phyloP scores from a whole-genome alignment of 495 filamentous ascomycete genomes.

The Lasiosphaeria miniovina region DNA sequence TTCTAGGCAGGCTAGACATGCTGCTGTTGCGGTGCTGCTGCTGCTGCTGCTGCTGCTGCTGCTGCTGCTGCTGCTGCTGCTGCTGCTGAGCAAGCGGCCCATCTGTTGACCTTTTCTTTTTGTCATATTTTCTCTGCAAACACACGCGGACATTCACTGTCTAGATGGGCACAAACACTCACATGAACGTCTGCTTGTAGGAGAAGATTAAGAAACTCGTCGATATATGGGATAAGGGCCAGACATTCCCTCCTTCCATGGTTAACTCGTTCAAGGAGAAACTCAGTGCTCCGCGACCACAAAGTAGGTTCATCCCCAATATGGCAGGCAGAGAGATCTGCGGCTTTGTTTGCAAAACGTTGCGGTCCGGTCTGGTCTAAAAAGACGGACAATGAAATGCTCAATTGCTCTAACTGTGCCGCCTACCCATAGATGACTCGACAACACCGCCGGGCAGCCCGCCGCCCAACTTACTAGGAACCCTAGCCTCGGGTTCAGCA shows the following conservation, averaged over 20 bases:
- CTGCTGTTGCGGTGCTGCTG: too few species aligned
- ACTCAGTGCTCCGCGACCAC: constrained; percentile 57
- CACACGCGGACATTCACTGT: constrained; percentile 7
- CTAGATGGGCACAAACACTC: constrained; percentile 34
- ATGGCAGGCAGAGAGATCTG: background rate
- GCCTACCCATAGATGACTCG: constrained; percentile 56
- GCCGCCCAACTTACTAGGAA: constrained; percentile 45
- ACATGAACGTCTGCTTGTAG: constrained; percentile 54
- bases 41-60: too few species aligned
- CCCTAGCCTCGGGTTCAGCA: constrained; percentile 20
- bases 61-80: too few species aligned
- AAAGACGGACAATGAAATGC: background rate
- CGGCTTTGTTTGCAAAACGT: background rate
- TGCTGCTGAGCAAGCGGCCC: too few species aligned
- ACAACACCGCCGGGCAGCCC: constrained; percentile 81
- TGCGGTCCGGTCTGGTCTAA: too few species aligned
- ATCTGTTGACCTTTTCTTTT: background rate
- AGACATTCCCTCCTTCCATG: constrained; percentile 82
- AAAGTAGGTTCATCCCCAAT: constrained; percentile 57
- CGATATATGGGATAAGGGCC: constrained; percentile 96
- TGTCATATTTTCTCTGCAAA: constrained; percentile 1
- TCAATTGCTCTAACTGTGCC: constrained; percentile 33
- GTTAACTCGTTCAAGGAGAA: constrained; percentile 84
- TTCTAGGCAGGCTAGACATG: too few species aligned
- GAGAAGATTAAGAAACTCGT: constrained; percentile 95